phyloP scores from a whole-genome alignment of 2,329 filamentous ascomycete species.

The Macrophomina pseudophaseolina region DNA sequence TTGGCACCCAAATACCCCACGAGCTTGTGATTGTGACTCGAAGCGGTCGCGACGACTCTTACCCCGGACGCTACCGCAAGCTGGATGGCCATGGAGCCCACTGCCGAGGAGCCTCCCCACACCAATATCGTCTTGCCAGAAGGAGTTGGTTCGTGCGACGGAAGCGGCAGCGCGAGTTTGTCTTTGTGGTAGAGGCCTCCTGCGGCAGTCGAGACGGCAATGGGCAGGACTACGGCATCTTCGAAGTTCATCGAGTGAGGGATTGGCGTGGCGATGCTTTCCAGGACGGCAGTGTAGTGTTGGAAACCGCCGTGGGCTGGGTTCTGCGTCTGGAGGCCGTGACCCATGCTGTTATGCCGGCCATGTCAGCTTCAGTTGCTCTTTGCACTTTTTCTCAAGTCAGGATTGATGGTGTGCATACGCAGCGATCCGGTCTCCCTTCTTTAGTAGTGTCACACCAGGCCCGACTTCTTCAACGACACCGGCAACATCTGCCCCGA shows the following conservation, averaged over 20 bases:
- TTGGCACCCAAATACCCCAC: slow-evolving; percentile 37
- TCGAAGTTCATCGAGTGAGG: slow-evolving; percentile 45
- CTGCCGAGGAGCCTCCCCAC: slow-evolving; percentile 44
- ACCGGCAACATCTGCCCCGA: slow-evolving; percentile 46
- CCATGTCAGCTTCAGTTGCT: too few relatives aligned
- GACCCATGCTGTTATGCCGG: slow-evolving; percentile 7
- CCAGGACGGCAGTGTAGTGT: slow-evolving; percentile 39
- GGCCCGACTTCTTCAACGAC: slow-evolving; percentile 42
- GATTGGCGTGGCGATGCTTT: slow-evolving; percentile 43
- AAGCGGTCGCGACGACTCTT: slow-evolving; percentile 40
- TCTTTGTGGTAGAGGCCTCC: slow-evolving; percentile 47
- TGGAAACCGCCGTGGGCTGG: slow-evolving; percentile 39
- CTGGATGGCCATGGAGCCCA: slow-evolving; percentile 41
- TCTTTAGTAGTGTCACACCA: slow-evolving; percentile 2
- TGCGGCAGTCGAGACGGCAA: slow-evolving; percentile 52
- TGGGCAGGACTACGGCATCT: slow-evolving; percentile 49
- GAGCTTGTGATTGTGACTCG: slow-evolving; percentile 39
- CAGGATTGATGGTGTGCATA: neutral
- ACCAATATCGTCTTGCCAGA: slow-evolving; percentile 46
- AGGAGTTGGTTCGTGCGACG: slow-evolving; percentile 37
- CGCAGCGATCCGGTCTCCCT: slow-evolving; percentile 1
- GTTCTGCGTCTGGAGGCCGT: slow-evolving; percentile 35
- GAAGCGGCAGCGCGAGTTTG: slow-evolving; percentile 46
- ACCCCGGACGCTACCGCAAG: slow-evolving; percentile 43
- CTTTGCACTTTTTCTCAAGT: neutral